Evolutionary conservation across 495 filamentous ascomycete genomes (phyloP).

Genomic region (Tuber brumale): DNA sequence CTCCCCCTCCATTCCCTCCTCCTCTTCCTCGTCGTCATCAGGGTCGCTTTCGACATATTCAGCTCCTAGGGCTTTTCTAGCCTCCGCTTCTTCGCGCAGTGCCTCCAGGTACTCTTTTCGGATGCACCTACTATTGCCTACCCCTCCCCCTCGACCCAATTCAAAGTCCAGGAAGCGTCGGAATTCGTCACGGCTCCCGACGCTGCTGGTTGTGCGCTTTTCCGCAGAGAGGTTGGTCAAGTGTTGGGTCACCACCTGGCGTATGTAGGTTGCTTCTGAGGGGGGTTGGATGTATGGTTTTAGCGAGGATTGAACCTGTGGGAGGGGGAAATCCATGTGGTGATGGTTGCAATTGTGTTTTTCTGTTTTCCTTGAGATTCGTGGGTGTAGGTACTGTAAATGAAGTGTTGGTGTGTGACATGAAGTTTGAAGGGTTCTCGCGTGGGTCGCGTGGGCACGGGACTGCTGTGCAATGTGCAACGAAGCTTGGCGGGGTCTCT

Average conservation of each 20-base stretch:
- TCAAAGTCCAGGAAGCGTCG: constrained; percentile 38
- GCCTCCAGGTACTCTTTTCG: constrained; percentile 35
- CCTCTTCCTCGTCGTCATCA: constrained; percentile 21
- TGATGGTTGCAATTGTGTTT: constrained; percentile 10
- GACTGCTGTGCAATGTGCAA: not conserved
- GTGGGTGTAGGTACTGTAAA: not conserved
- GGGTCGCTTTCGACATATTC: constrained; percentile 15
- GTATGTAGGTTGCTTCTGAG: constrained; percentile 27
- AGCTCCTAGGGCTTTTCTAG: constrained; percentile 28
- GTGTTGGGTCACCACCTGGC: constrained; percentile 31
- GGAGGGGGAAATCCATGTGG: constrained; percentile 33
- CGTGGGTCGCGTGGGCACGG: not conserved
- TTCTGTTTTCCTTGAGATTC: not conserved
- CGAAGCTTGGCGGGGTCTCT: not conserved
- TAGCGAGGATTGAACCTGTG: constrained; percentile 24
- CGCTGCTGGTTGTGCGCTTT: constrained; percentile 36
- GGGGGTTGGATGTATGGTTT: constrained; percentile 29
- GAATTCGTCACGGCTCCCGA: constrained; percentile 36
- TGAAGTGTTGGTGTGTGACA: not conserved
- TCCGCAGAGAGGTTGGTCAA: constrained; percentile 30
- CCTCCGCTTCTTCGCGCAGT: constrained; percentile 29
- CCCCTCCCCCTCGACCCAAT: constrained; percentile 20
- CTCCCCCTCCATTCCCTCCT: constrained; percentile 5
- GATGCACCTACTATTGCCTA: not conserved
- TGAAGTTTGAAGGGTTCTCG: not conserved